Evolutionary conservation across 129 eudicot species (phyloP).

Genomic region (sunflower (Helianthus annuus)): HanXRQr2.0-SUNRISE NC_035446.2:169073731-169074230

Average conservation of each 20-base stretch:
- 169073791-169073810: conserved; percentile 32
- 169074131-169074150: conserved; percentile 51
- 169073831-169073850: conserved; percentile 93
- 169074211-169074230: conserved; percentile 55
- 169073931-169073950: conserved; percentile 60
- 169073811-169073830: conserved; percentile 76
- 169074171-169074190: conserved; percentile 51
- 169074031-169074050: conserved; percentile 84
- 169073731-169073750: conserved; percentile 62
- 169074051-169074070: conserved; percentile 87
- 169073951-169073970: conserved; percentile 66
- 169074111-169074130: conserved; percentile 41
- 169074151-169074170: conserved; percentile 61
- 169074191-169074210: conserved; percentile 34
- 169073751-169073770: conserved; percentile 38
- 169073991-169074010: conserved; percentile 62
- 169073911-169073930: conserved; percentile 76
- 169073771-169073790: conserved; percentile 35
- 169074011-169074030: conserved; percentile 62
- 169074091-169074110: conserved; percentile 43
- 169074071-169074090: conserved; percentile 61
- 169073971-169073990: conserved; percentile 31
- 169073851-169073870: conserved; percentile 86
- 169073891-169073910: conserved; percentile 63
- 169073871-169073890: conserved; percentile 87